Conservation (phyloP, 108 stramenopile species). For the Fragilaria radians region DNA sequence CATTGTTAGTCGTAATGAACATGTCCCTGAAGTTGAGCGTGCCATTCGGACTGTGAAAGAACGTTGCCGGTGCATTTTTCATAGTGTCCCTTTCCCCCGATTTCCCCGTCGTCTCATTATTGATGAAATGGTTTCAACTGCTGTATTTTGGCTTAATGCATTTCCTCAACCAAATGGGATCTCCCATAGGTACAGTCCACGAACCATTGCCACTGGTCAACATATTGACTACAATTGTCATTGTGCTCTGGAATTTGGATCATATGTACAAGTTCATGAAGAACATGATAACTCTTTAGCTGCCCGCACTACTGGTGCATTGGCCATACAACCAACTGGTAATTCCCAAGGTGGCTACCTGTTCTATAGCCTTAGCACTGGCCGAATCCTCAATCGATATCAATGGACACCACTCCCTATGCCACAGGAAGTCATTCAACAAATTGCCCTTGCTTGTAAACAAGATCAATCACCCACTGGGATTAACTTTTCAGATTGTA, state of each 20-base stretch:
- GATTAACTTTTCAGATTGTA: slow-evolving; percentile 1
- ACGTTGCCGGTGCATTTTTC: slow-evolving; percentile 11
- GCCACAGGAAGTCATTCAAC: slow-evolving; percentile 15
- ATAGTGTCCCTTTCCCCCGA: slow-evolving; percentile 23
- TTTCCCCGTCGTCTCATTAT: slow-evolving; percentile 20
- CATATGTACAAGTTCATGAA: slow-evolving; percentile 38
- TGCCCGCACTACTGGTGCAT: slow-evolving; percentile 21
- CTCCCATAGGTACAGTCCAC: slow-evolving; percentile 14
- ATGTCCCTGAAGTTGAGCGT: slow-evolving; percentile 44
- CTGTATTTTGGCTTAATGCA: slow-evolving; percentile 23
- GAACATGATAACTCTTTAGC: slow-evolving; percentile 17
- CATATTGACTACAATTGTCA: slow-evolving; percentile 14
- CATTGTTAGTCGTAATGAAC: slow-evolving; percentile 20
- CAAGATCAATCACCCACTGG: not conserved
- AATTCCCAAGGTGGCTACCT: slow-evolving; percentile 19
- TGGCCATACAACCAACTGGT: slow-evolving; percentile 17
- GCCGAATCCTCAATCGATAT: slow-evolving; percentile 4
- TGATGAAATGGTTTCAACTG: slow-evolving; percentile 11
- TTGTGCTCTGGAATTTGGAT: slow-evolving; percentile 23
- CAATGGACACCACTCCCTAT: slow-evolving; percentile 23
- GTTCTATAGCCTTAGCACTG: slow-evolving; percentile 9
- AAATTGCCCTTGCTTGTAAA: not conserved
- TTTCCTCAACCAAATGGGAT: slow-evolving; percentile 13
- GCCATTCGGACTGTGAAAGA: no score
- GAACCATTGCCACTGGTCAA: slow-evolving; percentile 9